phyloP scores from a whole-genome alignment of 176 grass and related monocot species.

The Oryza glaberrima region DNA sequence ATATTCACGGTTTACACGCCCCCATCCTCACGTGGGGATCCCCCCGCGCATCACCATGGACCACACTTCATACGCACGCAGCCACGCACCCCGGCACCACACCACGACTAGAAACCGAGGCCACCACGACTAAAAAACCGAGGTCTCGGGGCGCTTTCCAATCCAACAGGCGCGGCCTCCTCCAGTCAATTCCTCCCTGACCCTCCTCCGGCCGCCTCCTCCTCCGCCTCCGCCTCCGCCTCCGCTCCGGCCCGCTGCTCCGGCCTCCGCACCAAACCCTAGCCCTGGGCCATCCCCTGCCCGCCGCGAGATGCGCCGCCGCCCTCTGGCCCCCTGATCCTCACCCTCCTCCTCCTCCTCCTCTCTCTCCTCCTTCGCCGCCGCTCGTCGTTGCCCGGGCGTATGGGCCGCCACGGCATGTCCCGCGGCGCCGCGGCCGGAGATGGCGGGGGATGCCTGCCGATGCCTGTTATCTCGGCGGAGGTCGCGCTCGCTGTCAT shows the following conservation, averaged over 20 bases:
- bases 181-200: constrained; percentile 47
- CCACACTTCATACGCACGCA: neutral
- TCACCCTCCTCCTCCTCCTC: neutral
- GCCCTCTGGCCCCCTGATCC: constrained; percentile 36
- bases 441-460: constrained; percentile 60
- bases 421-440: constrained; percentile 39
- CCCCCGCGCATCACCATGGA: neutral
- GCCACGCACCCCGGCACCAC: neutral
- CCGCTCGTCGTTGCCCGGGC: constrained; percentile 35
- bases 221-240: neutral
- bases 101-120: neutral
- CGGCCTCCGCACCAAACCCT: constrained; percentile 41
- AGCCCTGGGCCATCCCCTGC: constrained; percentile 28
- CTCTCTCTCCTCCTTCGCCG: neutral
- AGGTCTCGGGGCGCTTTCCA: constrained; percentile 44
- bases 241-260: constrained; percentile 4
- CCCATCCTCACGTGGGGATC: neutral
- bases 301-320: constrained; percentile 36
- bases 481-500: constrained; percentile 61
- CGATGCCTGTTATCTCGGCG: constrained; percentile 53
- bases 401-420: constrained; percentile 51
- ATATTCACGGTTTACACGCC: neutral
- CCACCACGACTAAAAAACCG: neutral
- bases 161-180: constrained; percentile 55
- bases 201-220: neutral